Conservation (phyloP, 305 asterid species). For the Solanum hybrid region DNA sequence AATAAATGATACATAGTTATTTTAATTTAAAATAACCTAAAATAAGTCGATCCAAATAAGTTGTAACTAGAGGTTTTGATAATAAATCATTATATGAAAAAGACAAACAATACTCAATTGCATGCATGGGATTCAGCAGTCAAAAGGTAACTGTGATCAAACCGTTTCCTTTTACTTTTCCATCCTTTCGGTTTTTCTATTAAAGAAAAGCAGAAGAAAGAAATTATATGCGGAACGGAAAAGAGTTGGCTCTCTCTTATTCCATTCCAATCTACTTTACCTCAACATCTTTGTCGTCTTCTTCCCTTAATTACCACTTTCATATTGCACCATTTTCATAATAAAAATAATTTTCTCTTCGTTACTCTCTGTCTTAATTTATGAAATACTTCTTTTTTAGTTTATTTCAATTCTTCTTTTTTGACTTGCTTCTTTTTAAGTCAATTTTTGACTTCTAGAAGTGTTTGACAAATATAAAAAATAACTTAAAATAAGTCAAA, state of each 20-base stretch:
- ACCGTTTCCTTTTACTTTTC: not conserved
- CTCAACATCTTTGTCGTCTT: not conserved
- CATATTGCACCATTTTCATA: not conserved
- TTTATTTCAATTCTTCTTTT: not conserved
- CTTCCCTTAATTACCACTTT: not conserved
- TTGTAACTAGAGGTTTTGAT: too few species aligned
- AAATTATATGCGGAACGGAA: not conserved
- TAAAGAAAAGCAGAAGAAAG: not conserved
- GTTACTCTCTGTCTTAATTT: not conserved
- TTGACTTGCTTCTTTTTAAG: too few species aligned
- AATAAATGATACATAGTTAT: not conserved
- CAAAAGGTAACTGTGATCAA: constrained; percentile 6
- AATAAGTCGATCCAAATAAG: not conserved
- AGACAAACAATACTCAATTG: not conserved
- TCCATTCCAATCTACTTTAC: not conserved
- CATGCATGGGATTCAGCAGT: constrained; percentile 10
- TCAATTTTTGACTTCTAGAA: too few species aligned
- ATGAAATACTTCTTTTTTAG: not conserved
- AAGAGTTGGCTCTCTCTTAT: not conserved
- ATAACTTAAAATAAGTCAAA: too few species aligned
- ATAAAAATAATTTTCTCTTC: not conserved
- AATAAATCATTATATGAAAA: not conserved
- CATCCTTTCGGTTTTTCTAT: not conserved
- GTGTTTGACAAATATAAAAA: too few species aligned
- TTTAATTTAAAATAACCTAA: not conserved